A percentile compares a stretch with the other conserved stretches of the same genome.
phyloP scores from a whole-genome alignment of 257 asterid species.

The Solanum virginianum region DNA sequence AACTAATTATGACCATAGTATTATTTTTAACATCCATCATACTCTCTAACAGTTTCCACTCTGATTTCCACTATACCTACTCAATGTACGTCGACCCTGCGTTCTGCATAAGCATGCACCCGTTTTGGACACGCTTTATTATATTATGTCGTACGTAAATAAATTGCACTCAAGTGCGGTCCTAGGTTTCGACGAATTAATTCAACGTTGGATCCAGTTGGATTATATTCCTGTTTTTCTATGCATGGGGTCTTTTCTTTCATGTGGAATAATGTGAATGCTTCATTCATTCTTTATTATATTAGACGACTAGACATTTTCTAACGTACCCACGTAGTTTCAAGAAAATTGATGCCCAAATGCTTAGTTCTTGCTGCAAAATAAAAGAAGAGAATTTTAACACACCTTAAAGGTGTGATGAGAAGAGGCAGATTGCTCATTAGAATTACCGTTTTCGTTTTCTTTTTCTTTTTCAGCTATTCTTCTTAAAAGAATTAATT shows the following conservation, averaged over 20 bases:
- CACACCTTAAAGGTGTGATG: background rate
- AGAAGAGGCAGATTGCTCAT: background rate
- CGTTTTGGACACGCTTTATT: background rate
- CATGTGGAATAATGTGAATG: background rate
- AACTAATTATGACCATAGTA: background rate
- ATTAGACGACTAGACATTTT: background rate
- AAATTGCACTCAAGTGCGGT: background rate
- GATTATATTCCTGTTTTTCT: background rate
- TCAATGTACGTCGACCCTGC: background rate
- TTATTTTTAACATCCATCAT: background rate
- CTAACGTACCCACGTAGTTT: background rate
- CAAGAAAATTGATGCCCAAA: background rate
- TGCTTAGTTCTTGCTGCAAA: background rate
- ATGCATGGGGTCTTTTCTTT: background rate
- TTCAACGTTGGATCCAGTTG: background rate
- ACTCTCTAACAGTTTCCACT: background rate
- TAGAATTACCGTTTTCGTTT: background rate
- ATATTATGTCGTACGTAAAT: background rate
- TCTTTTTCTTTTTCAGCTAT: too few relatives aligned
- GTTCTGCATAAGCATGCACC: background rate
- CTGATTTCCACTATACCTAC: background rate
- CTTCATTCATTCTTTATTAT: background rate
- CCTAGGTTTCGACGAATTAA: background rate
- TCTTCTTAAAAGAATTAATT: background rate
- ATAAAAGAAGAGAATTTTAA: background rate